Evolutionary conservation across 768 basidiomycete genomes (phyloP).

Genomic region (Xerocomellus dryophilus): DNA sequence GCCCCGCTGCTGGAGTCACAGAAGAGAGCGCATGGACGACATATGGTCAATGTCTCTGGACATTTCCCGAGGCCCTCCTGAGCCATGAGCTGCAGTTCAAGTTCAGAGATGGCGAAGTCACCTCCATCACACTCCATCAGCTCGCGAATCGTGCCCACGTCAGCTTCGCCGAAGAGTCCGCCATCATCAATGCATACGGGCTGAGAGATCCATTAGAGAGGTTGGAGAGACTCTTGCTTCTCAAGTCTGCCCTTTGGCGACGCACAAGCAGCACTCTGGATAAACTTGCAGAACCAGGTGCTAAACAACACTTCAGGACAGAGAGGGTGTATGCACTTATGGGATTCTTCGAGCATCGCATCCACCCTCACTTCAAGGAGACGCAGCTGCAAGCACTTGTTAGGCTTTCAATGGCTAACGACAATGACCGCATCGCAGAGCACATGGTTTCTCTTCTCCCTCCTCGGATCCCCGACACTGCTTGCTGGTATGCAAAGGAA

Average conservation of each 20-base stretch:
- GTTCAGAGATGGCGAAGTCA: slow-evolving; percentile 13
- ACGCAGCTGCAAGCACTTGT: slow-evolving; percentile 22
- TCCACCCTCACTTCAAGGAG: slow-evolving; percentile 15
- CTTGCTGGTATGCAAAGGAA: slow-evolving; percentile 22
- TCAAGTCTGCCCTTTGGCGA: slow-evolving; percentile 25
- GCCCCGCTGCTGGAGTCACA: background rate
- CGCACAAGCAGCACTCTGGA: slow-evolving; percentile 5
- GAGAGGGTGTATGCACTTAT: slow-evolving; percentile 28
- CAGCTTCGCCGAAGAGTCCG: slow-evolving; percentile 14
- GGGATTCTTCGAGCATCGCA: slow-evolving; percentile 28
- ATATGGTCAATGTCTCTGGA: slow-evolving; percentile 27
- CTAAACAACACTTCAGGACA: slow-evolving; percentile 1
- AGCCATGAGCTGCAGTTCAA: slow-evolving; percentile 20
- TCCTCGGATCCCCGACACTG: background rate
- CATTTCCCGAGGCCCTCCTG: slow-evolving; percentile 21
- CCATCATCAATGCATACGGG: slow-evolving; percentile 21
- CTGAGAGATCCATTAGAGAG: slow-evolving; percentile 22
- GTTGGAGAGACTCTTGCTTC: slow-evolving; percentile 20
- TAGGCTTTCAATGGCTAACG: slow-evolving; percentile 25
- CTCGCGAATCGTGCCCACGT: slow-evolving; percentile 24
- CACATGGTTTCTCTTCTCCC: slow-evolving; percentile 24
- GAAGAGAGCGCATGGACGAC: slow-evolving; percentile 10
- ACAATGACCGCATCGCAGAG: slow-evolving; percentile 21
- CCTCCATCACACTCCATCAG: slow-evolving; percentile 19
- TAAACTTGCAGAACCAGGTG: background rate